Evolutionary conservation across 495 filamentous ascomycete species (phyloP).

Genomic region (Haplographium delicatum): DNA sequence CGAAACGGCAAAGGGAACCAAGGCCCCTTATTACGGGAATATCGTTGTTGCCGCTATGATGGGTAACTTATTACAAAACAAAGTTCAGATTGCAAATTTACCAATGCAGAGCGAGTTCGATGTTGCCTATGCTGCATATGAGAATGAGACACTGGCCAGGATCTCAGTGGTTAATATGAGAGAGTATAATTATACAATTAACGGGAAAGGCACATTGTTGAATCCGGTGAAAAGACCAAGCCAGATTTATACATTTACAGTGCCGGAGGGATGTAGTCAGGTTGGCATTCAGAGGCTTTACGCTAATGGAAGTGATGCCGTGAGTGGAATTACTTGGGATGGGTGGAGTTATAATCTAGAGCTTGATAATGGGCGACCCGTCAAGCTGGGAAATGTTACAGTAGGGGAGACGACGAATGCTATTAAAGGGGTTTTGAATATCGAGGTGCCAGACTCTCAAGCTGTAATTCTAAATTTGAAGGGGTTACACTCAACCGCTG

Average conservation of each 20-base stretch:
- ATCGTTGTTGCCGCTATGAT: constrained; percentile 55
- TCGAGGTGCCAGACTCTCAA: constrained; percentile 18
- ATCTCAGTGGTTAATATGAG: constrained; percentile 56
- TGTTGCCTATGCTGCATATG: constrained; percentile 57
- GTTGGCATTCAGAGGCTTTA: constrained; percentile 41
- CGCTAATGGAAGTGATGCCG: constrained; percentile 61
- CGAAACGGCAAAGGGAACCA: constrained; percentile 51
- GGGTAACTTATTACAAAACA: constrained; percentile 30
- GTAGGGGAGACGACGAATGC: constrained; percentile 40
- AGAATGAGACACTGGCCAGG: constrained; percentile 36
- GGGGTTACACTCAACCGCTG: too few relatives aligned
- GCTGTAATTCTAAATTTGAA: constrained; percentile 23
- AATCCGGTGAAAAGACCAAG: constrained; percentile 29
- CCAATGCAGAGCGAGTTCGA: constrained; percentile 39
- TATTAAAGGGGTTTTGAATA: constrained; percentile 6
- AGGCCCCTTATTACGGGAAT: constrained; percentile 63
- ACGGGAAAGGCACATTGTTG: constrained; percentile 29
- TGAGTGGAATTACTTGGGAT: constrained; percentile 57
- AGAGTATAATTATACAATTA: constrained; percentile 52
- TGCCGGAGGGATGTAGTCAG: constrained; percentile 1
- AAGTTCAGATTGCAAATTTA: constrained; percentile 37
- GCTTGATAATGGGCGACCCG: constrained; percentile 48
- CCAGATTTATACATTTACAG: constrained; percentile 40
- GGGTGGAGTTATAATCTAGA: constrained; percentile 62
- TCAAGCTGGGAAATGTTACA: constrained; percentile 52